Percentiles rank a stretch among this genome's conserved stretches.
Conservation (phyloP, 345 rosid species). For the Capsella bursapastoris region DNA sequence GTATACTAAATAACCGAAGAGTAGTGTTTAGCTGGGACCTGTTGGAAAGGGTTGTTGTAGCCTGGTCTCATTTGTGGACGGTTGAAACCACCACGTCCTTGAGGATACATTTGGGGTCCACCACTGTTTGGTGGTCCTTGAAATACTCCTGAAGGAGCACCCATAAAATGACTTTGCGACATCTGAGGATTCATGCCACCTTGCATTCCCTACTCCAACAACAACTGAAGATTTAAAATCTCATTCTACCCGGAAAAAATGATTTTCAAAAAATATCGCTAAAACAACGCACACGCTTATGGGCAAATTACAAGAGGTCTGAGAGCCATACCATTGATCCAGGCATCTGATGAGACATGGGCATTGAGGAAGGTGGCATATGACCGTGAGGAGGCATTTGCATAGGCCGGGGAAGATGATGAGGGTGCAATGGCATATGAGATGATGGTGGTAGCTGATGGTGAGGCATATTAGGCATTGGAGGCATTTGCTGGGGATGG, state of each 20-base stretch:
- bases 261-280: neutral
- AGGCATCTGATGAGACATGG: constrained; percentile 65
- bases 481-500: constrained; percentile 75
- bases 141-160: constrained; percentile 67
- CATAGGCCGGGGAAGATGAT: constrained; percentile 82
- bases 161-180: constrained; percentile 89
- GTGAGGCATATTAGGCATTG: constrained; percentile 84
- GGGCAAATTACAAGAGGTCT: constrained; percentile 2
- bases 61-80: constrained; percentile 90
- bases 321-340: constrained; percentile 75
- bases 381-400: constrained; percentile 78
- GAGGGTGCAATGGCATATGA: constrained; percentile 75
- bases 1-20: neutral
- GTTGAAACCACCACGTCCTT: constrained; percentile 75
- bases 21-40: constrained; percentile 23
- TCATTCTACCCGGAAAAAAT: neutral
- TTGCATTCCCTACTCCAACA: constrained; percentile 72
- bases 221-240: neutral
- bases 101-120: constrained; percentile 84
- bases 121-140: constrained; percentile 78
- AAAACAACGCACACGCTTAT: neutral
- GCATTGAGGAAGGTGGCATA: constrained; percentile 61
- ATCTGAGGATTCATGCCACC: constrained; percentile 72
- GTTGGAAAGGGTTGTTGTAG: constrained; percentile 84
- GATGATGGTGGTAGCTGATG: constrained; percentile 71